Conservation (phyloP, 768 basidiomycete genomes). For the Suillus spraguei region DNA sequence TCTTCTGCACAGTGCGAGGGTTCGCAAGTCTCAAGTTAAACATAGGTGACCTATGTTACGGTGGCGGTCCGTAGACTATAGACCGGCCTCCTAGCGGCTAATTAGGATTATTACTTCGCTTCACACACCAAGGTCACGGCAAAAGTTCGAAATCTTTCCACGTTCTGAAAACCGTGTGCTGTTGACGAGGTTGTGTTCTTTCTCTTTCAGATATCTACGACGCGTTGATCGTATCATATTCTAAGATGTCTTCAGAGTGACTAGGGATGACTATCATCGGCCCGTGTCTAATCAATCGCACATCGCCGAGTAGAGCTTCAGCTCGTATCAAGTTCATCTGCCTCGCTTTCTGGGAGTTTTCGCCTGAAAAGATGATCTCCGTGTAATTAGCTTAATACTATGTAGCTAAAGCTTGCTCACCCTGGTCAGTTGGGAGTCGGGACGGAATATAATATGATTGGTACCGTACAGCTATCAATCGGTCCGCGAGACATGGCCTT, state of each 20-base stretch:
- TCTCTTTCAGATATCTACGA: background rate
- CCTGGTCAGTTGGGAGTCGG: background rate
- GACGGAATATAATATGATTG: too few species aligned
- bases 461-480: too few species aligned
- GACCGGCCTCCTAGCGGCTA: background rate
- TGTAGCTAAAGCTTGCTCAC: background rate
- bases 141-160: too few species aligned
- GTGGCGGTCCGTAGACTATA: background rate
- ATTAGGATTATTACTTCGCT: background rate
- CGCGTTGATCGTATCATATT: too few species aligned
- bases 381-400: background rate
- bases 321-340: slow-evolving; percentile 5
- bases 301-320: slow-evolving; percentile 1
- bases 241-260: too few species aligned
- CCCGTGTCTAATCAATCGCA: slow-evolving; percentile 6
- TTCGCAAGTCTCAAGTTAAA: background rate
- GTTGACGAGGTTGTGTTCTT: too few species aligned
- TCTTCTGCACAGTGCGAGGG: background rate
- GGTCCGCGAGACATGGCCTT: too few species aligned
- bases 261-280: background rate
- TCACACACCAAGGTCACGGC: background rate
- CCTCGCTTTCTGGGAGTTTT: background rate
- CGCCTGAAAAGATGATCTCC: slow-evolving; percentile 3
- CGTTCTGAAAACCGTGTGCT: too few species aligned
- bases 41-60: background rate